Percentiles rank a stretch among this genome's conserved stretches.
Conservation (phyloP, 2,329 filamentous ascomycete genomes). For the Aureobasidium zeae region DNA sequence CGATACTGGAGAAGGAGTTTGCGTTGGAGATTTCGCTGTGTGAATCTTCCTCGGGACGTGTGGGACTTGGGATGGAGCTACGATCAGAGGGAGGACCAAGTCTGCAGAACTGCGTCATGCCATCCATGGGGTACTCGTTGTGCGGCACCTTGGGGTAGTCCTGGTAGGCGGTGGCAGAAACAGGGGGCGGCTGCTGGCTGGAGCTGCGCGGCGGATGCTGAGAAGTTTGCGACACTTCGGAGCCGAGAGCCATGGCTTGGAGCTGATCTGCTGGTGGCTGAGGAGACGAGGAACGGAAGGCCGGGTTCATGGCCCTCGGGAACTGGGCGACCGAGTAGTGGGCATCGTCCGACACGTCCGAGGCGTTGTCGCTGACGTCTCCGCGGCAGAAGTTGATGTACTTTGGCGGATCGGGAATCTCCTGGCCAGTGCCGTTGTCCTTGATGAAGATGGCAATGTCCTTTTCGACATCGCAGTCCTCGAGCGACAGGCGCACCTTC, state of each 20-base stretch:
- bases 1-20: conserved; percentile 79
- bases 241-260: conserved; percentile 45
- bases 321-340: conserved; percentile 94
- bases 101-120: conserved; percentile 95
- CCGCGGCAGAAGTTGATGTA: conserved; percentile 99
- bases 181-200: conserved; percentile 17
- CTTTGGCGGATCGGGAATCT: conserved; percentile 92
- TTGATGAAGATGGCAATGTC: conserved; percentile 86
- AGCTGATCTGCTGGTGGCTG: conserved; percentile 73
- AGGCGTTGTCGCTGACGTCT: conserved; percentile 68
- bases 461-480: conserved; percentile 93
- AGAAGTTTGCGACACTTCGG: conserved; percentile 17
- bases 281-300: conserved; percentile 90
- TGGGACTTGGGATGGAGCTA: conserved; percentile 58
- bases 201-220: conserved; percentile 14
- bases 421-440: conserved; percentile 83
- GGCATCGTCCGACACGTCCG: conserved; percentile 76
- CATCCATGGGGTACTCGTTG: conserved; percentile 87
- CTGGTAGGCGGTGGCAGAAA: conserved; percentile 53
- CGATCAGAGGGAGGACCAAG: conserved; percentile 61
- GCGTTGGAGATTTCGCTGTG: conserved; percentile 79
- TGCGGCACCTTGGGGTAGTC: conserved; percentile 67
- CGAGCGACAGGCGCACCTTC: conserved; percentile 84
- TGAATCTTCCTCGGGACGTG: conserved; percentile 72
- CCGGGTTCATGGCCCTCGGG: conserved; percentile 86